Evolutionary conservation across 2,329 filamentous ascomycete genomes (phyloP).

Genomic region (Fusarium caatingaense): DNA sequence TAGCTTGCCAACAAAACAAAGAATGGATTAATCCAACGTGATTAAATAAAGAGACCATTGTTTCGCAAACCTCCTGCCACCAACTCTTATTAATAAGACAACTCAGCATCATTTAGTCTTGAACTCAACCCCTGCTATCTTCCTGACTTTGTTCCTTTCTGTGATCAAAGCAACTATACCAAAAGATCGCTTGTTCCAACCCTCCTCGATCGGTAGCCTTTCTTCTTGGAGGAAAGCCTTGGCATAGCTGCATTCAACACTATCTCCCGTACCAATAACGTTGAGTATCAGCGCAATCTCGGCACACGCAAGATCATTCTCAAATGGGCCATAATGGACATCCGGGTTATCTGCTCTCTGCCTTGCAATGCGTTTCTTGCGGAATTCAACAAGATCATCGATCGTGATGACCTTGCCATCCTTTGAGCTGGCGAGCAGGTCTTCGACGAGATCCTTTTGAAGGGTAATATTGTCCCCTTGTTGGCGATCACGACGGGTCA

Average conservation of each 20-base stretch:
- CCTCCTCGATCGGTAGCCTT: constrained; percentile 33
- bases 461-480: constrained; percentile 36
- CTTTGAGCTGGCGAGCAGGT: constrained; percentile 35
- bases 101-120: background rate
- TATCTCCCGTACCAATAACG: constrained; percentile 34
- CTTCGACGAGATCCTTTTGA: constrained; percentile 36
- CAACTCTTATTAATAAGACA: background rate
- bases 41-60: background rate
- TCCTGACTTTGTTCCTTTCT: constrained; percentile 23
- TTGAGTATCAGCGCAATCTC: constrained; percentile 41
- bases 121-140: constrained; percentile 22
- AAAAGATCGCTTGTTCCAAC: constrained; percentile 28
- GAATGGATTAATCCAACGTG: background rate
- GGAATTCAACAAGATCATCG: constrained; percentile 37
- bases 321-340: constrained; percentile 24
- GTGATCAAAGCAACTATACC: constrained; percentile 27
- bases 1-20: background rate
- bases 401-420: constrained; percentile 36
- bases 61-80: background rate
- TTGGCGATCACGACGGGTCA: constrained; percentile 39
- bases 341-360: constrained; percentile 34
- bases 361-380: constrained; percentile 31
- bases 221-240: constrained; percentile 36
- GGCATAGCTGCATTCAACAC: constrained; percentile 28
- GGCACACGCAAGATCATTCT: constrained; percentile 36